Conservation (phyloP, 176 grass and related monocot species). For the Hsuehochloa calcarea region DNA sequence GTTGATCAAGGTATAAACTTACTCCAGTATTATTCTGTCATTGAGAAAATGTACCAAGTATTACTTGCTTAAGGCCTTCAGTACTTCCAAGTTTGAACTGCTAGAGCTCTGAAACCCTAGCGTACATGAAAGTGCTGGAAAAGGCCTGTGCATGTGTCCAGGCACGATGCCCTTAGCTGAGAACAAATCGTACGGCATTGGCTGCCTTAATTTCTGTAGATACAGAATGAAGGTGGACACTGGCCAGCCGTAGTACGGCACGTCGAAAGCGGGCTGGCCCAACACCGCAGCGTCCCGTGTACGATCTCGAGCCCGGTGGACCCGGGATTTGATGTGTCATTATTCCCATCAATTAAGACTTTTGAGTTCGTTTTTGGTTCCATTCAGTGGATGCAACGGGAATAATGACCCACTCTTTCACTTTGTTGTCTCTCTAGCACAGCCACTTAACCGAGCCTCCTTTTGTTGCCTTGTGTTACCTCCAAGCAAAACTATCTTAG, state of each 20-base stretch:
- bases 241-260: constrained; percentile 6
- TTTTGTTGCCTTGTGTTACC: constrained; percentile 7
- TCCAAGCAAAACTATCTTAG: constrained; percentile 19
- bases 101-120: not conserved
- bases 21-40: no score
- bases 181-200: not conserved
- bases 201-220: not conserved
- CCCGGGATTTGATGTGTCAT: constrained; percentile 11
- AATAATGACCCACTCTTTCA: not conserved
- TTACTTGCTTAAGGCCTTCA: no score
- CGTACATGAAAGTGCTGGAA: not conserved
- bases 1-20: no score
- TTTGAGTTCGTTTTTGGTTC: constrained; percentile 37
- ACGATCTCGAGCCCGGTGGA: constrained; percentile 13
- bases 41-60: no score
- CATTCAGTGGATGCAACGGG: constrained; percentile 39
- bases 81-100: not conserved
- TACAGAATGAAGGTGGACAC: not conserved
- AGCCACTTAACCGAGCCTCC: not conserved
- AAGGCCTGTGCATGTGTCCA: no score
- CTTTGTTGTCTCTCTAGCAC: not conserved
- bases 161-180: not conserved
- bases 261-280: constrained; percentile 30
- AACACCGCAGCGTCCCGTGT: constrained; percentile 8
- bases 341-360: constrained; percentile 28